Evolutionary conservation across 352 stramenopile genomes (phyloP), one percentile per base, ranked within the genome.

Genomic region (Globisporangium emineosum): DNA sequence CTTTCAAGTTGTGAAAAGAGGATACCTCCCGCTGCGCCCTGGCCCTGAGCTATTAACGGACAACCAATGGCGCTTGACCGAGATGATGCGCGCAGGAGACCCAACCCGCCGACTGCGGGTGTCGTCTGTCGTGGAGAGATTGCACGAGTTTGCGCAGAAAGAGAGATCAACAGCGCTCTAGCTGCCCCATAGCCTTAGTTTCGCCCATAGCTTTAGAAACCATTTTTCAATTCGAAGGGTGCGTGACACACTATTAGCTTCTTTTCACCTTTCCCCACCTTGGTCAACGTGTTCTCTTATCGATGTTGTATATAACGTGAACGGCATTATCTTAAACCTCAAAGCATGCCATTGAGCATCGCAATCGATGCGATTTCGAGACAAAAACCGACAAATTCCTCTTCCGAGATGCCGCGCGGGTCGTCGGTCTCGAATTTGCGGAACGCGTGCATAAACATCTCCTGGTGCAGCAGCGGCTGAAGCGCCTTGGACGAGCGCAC

Each of bases 311-410:
- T 37, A 37, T 12, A 10, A 37, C 32, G 32, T 37, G 32, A 37
- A 37, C 12, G 32, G 4, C 32, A 37, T 37, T 37, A 13, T 15
- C 33, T 40, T 40, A 40, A 37, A 37, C 29, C 21, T 65, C 35
- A 65, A 15, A 83, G 33, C 65, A 83, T 73, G 4, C 71, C 72
- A 50, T 86, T 86, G 42, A 86, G 64, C 33, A 71, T 40, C 12
- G 77, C 77, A 17, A 86, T 73, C 3, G 72, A 61, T 0, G 81
- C 83, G 27, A 83, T 87, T 57, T 93, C 83, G 2, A 89, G 68
- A 49, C 83, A 93, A 32, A 93, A 91, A 30, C 70, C 71, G 13
- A 93, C 78, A 67, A 93, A 93, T 21, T 93, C 83, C 47, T 89
- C 77, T 25, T 85, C 72, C 5, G 62, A 79, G 55, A 93, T 93